Evolutionary conservation across 1,284 basidiomycete species (phyloP).

Genomic region (Chalciporus sp.): DNA sequence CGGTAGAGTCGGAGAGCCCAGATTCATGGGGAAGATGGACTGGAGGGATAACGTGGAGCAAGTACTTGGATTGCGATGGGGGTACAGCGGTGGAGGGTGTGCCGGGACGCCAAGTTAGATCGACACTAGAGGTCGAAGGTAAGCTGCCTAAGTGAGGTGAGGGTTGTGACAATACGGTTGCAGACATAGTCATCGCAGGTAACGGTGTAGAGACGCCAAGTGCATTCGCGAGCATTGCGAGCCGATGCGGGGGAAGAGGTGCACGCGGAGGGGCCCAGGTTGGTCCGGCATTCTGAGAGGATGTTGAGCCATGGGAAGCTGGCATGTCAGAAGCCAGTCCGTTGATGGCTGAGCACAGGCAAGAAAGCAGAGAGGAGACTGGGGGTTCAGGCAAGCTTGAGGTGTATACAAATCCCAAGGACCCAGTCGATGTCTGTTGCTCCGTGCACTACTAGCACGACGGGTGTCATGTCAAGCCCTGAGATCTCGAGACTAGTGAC

Average conservation of each 20-base stretch:
- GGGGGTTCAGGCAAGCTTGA: constrained; percentile 1
- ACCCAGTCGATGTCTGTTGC: constrained; percentile 3
- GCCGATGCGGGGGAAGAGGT: constrained; percentile 70
- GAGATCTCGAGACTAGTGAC: background rate
- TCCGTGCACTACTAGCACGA: constrained; percentile 2
- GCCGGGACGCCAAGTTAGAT: constrained; percentile 54
- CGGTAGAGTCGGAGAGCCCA: constrained; percentile 42
- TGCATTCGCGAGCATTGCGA: constrained; percentile 81
- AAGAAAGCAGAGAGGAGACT: constrained; percentile 6
- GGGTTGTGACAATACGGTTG: constrained; percentile 36
- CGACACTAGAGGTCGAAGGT: constrained; percentile 37
- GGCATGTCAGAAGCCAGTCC: constrained; percentile 11
- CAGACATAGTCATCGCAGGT: constrained; percentile 46
- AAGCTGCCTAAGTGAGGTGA: constrained; percentile 32
- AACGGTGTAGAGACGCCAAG: constrained; percentile 75
- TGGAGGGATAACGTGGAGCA: constrained; percentile 79
- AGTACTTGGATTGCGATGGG: constrained; percentile 54
- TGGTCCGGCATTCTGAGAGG: constrained; percentile 19
- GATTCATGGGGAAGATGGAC: constrained; percentile 62
- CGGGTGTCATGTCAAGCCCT: constrained; percentile 2
- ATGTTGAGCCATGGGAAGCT: constrained; percentile 11
- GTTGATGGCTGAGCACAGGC: background rate
- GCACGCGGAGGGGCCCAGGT: constrained; percentile 65
- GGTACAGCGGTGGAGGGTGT: constrained; percentile 52
- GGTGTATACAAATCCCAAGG: constrained; percentile 4